Conservation (phyloP, 768 basidiomycete genomes). For the Mycena olivaceomarginata region DNA sequence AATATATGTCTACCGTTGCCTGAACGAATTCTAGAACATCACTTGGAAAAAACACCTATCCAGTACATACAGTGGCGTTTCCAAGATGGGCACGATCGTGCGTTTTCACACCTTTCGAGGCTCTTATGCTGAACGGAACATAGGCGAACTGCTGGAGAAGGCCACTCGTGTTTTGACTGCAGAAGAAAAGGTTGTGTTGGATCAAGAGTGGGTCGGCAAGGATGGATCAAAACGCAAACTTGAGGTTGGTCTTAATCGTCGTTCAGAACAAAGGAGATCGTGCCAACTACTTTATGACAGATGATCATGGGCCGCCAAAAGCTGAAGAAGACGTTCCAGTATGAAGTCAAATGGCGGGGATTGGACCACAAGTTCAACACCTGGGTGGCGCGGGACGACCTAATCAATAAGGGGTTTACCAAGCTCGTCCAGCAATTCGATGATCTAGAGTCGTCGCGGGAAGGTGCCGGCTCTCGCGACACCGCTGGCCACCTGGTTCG, state of each 20-base stretch:
- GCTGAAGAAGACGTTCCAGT: constrained; percentile 95
- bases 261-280: background rate
- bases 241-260: constrained; percentile 75
- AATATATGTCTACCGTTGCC: constrained; percentile 34
- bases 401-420: constrained; percentile 89
- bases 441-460: constrained; percentile 95
- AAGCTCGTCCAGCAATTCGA: constrained; percentile 97
- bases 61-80: constrained; percentile 99
- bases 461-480: constrained; percentile 95
- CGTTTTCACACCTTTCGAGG: constrained; percentile 50
- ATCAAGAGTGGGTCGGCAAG: constrained; percentile 93
- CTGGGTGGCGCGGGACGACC: constrained; percentile 92
- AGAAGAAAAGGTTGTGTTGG: constrained; percentile 87
- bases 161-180: constrained; percentile 92
- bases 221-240: constrained; percentile 94
- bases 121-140: constrained; percentile 32
- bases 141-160: constrained; percentile 94
- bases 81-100: constrained; percentile 98
- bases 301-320: constrained; percentile 96
- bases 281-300: constrained; percentile 57
- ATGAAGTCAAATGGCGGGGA: constrained; percentile 93
- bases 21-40: constrained; percentile 75
- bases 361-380: constrained; percentile 92
- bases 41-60: constrained; percentile 97
- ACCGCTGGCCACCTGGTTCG: constrained; percentile 88